Conservation (phyloP, 1,284 basidiomycete genomes). For the Peniophora sp. region DNA sequence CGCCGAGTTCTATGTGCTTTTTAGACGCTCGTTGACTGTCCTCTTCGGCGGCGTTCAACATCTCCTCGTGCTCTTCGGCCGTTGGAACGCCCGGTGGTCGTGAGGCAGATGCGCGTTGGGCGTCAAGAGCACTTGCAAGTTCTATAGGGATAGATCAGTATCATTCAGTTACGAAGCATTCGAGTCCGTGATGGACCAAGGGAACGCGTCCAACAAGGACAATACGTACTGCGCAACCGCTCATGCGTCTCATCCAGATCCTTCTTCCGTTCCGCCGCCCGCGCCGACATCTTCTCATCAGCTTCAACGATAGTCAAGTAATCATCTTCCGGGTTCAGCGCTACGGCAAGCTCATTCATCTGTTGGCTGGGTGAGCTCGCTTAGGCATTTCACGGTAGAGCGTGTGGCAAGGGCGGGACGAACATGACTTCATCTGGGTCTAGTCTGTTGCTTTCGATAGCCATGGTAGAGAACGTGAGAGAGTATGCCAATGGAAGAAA, state of each 20-base stretch:
- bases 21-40: conserved; percentile 62
- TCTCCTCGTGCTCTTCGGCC: conserved; percentile 50
- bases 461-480: neutral
- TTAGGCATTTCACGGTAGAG: neutral
- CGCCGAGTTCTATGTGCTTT: conserved; percentile 66
- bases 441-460: neutral
- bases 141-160: conserved; percentile 27
- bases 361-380: conserved; percentile 38
- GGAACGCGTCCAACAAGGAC: neutral
- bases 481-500: no score
- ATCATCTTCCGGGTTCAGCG: conserved; percentile 70
- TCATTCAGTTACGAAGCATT: neutral
- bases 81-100: conserved; percentile 62
- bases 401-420: neutral
- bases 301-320: conserved; percentile 63
- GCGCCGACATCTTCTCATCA: conserved; percentile 55
- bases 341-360: conserved; percentile 55
- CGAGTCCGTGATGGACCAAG: neutral
- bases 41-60: conserved; percentile 57
- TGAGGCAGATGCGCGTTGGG: conserved; percentile 61
- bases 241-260: conserved; percentile 57
- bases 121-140: conserved; percentile 57
- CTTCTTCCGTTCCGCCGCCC: conserved; percentile 47
- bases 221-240: conserved; percentile 46
- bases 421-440: neutral